Conservation (phyloP, 352 stramenopile genomes). For the Phytophthora boehmeriae region DNA sequence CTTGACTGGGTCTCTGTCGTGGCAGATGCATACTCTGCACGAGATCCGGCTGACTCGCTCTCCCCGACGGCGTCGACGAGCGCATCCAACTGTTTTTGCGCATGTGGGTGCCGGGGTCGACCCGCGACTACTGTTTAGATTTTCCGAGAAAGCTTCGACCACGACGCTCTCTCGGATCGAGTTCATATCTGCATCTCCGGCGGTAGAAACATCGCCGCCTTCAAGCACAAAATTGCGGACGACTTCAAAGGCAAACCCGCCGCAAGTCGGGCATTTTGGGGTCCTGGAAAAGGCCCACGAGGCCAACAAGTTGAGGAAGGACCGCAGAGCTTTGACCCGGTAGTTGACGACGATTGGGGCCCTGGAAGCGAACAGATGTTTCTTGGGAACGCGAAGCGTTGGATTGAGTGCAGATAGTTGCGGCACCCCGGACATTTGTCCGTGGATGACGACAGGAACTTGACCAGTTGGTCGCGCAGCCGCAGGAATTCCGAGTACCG, state of each 20-base stretch:
- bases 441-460: constrained; percentile 69
- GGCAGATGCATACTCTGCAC: constrained; percentile 40
- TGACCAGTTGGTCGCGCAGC: constrained; percentile 76
- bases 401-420: constrained; percentile 81
- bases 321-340: constrained; percentile 79
- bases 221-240: constrained; percentile 84
- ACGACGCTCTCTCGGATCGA: constrained; percentile 71
- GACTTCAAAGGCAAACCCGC: constrained; percentile 79
- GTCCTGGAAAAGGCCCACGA: constrained; percentile 84
- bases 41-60: constrained; percentile 26
- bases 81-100: constrained; percentile 63
- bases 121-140: constrained; percentile 30
- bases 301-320: constrained; percentile 84
- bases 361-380: constrained; percentile 82
- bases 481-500: constrained; percentile 87
- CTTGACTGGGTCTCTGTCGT: constrained; percentile 9
- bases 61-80: constrained; percentile 34
- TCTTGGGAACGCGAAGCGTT: constrained; percentile 88
- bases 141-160: constrained; percentile 60
- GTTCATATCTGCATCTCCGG: constrained; percentile 72
- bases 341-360: constrained; percentile 86
- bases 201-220: constrained; percentile 46
- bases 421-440: constrained; percentile 82
- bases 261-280: constrained; percentile 86
- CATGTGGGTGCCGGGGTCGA: constrained; percentile 18